Conservation (phyloP, 331 rosid species). For the Malus hybrid region DNA sequence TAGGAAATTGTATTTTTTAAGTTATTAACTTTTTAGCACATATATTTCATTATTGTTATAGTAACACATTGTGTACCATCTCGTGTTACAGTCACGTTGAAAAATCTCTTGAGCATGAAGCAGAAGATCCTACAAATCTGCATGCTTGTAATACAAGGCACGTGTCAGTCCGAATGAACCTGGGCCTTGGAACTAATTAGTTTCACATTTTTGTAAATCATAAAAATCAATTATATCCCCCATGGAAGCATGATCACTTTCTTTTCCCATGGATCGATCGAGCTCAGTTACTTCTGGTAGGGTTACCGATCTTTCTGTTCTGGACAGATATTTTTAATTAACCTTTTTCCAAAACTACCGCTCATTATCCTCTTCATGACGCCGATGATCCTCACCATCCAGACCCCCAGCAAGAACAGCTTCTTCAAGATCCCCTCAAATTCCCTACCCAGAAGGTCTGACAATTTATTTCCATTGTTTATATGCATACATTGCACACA, state of each 20-base stretch:
- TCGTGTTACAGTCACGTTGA: accelerated
- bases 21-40: too few relatives aligned
- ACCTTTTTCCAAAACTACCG: constrained; percentile 35
- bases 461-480: not conserved
- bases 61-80: accelerated
- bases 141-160: not conserved
- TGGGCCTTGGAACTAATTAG: not conserved
- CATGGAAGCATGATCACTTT: not conserved
- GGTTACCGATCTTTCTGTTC: constrained; percentile 16
- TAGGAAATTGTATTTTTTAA: too few relatives aligned
- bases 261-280: constrained; percentile 10
- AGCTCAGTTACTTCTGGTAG: constrained; percentile 16
- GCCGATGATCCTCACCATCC: constrained; percentile 1
- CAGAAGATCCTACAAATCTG: constrained; percentile 5
- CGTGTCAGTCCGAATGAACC: not conserved
- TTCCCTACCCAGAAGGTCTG: constrained; percentile 39
- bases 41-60: too few relatives aligned
- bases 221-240: not conserved
- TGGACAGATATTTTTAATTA: constrained; percentile 12
- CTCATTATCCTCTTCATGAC: constrained; percentile 16
- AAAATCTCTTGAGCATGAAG: too few relatives aligned
- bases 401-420: constrained; percentile 3
- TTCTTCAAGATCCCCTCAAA: constrained; percentile 37
- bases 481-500: not conserved
- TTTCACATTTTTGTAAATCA: not conserved